Conservation (phyloP, 2,329 filamentous ascomycete species). For the Triangularia setosa region DNA sequence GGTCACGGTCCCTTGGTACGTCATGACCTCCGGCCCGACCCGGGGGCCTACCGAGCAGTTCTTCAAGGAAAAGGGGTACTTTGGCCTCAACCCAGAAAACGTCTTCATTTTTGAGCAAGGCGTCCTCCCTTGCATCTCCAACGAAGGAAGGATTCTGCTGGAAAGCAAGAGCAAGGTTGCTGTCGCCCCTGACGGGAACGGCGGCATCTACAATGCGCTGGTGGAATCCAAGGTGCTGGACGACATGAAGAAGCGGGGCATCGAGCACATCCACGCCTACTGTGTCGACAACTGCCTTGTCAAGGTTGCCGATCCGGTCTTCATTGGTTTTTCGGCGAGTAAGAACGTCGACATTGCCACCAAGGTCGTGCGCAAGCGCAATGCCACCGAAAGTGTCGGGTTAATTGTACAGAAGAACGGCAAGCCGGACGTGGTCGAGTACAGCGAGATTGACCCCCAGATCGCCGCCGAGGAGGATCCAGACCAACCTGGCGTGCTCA, state of each 20-base stretch:
- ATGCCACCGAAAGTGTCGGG: constrained; percentile 92
- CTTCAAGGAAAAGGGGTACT: constrained; percentile 86
- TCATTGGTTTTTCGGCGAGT: constrained; percentile 87
- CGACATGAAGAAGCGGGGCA: constrained; percentile 84
- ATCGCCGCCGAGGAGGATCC: constrained; percentile 87
- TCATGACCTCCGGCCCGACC: constrained; percentile 98
- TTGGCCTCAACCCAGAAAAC: constrained; percentile 81
- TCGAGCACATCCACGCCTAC: constrained; percentile 95
- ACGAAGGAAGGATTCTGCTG: constrained; percentile 94
- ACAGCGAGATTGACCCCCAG: constrained; percentile 88
- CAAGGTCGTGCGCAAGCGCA: constrained; percentile 98
- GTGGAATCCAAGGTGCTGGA: constrained; percentile 73
- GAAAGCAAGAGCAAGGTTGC: constrained; percentile 88
- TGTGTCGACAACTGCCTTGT: constrained; percentile 99
- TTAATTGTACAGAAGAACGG: constrained; percentile 94
- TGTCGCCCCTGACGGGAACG: constrained; percentile 95
- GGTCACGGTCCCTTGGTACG: constrained; percentile 88
- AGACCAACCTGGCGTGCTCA: constrained; percentile 75
- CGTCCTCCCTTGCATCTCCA: constrained; percentile 92
- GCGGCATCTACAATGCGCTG: constrained; percentile 91
- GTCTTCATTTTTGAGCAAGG: constrained; percentile 95
- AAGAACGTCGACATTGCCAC: constrained; percentile 93
- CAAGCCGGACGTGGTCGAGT: constrained; percentile 95
- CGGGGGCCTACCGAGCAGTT: constrained; percentile 88
- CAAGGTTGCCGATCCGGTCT: constrained; percentile 93